phyloP scores from a whole-genome alignment of 2,329 filamentous ascomycete genomes.

The Clonostachys chloroleuca region DNA sequence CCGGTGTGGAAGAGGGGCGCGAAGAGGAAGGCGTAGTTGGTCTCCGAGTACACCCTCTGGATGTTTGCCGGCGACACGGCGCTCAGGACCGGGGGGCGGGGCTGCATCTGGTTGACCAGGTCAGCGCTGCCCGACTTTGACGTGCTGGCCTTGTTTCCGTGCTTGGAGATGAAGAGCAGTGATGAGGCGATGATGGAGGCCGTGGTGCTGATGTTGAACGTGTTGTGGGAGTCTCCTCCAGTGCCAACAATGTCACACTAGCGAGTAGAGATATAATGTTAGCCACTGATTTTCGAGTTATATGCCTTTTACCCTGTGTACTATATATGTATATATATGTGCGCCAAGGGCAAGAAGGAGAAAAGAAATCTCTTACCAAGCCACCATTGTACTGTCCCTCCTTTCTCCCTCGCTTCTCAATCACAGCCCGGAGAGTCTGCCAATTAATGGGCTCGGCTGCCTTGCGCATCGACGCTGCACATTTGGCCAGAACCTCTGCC shows the following conservation, averaged over 20 bases:
- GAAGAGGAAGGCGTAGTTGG: constrained; percentile 94
- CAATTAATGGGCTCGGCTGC: constrained; percentile 72
- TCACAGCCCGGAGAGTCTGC: constrained; percentile 52
- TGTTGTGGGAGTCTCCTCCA: constrained; percentile 93
- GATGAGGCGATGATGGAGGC: constrained; percentile 88
- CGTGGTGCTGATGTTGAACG: constrained; percentile 97
- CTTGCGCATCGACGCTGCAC: constrained; percentile 77
- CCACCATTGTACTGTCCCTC: constrained; percentile 79
- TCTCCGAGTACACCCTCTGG: constrained; percentile 65
- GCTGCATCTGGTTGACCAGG: constrained; percentile 72
- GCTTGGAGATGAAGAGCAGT: constrained; percentile 82
- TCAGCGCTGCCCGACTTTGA: constrained; percentile 95
- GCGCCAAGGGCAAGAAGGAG: not conserved
- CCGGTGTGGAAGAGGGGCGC: constrained; percentile 95
- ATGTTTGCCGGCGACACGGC: constrained; percentile 72
- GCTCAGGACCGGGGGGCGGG: constrained; percentile 67
- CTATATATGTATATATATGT: not conserved
- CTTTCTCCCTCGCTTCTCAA: constrained; percentile 54
- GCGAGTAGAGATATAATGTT: not conserved
- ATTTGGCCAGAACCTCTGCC: constrained; percentile 81
- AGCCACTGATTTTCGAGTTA: too few relatives aligned
- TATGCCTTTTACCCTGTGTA: not conserved
- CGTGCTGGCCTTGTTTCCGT: constrained; percentile 92
- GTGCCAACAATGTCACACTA: constrained; percentile 93
- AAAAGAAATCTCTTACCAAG: constrained; percentile 54